These are phyloP conservation scores for Aspergillus avenaceus DNA, from an alignment of 495 filamentous ascomycete genomes.

Conservation along the genomic window DNA sequence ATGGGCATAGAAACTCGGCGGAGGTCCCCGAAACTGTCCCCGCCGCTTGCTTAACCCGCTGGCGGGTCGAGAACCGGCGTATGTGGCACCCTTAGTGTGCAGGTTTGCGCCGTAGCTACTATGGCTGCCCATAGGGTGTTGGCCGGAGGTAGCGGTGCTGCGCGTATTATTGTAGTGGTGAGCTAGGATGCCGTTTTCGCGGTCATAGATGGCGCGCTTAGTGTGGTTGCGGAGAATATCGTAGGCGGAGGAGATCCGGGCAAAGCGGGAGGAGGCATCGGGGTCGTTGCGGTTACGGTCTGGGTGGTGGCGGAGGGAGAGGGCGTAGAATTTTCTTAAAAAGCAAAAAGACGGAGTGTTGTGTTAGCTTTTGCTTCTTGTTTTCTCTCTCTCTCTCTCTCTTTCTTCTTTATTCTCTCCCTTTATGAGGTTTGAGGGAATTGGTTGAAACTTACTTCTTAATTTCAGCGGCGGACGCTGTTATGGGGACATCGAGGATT, in stretches of 20 bases:
- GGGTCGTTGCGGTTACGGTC: slow-evolving; percentile 82
- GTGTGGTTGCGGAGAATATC: slow-evolving; percentile 63
- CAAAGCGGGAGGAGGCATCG: slow-evolving; percentile 70
- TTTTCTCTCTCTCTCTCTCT: neutral
- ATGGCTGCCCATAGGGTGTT: slow-evolving; percentile 46
- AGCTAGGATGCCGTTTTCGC: slow-evolving; percentile 48
- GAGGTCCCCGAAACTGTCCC: slow-evolving; percentile 73
- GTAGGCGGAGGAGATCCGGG: slow-evolving; percentile 84
- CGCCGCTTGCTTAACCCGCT: slow-evolving; percentile 76
- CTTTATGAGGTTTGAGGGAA: too few relatives aligned
- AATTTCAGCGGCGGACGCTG: slow-evolving; percentile 69
- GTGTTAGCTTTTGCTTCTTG: too few relatives aligned
- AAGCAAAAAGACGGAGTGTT: neutral
- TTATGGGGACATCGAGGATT: slow-evolving; percentile 65
- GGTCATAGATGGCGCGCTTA: slow-evolving; percentile 78
- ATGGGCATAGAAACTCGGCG: slow-evolving; percentile 78
- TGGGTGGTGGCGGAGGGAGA: slow-evolving; percentile 91
- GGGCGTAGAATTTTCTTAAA: slow-evolving; percentile 71
- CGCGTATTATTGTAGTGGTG: slow-evolving; percentile 28
- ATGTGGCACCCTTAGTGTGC: slow-evolving; percentile 40
- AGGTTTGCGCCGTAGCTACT: slow-evolving; percentile 26
- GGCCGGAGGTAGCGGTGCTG: slow-evolving; percentile 25
- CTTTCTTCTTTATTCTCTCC: too few relatives aligned
- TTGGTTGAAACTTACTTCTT: slow-evolving; percentile 62
- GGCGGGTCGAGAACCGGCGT: slow-evolving; percentile 66